phyloP scores from a whole-genome alignment of 371 early-diverging fungal species.

The Saksenaea vasiformis region DNA sequence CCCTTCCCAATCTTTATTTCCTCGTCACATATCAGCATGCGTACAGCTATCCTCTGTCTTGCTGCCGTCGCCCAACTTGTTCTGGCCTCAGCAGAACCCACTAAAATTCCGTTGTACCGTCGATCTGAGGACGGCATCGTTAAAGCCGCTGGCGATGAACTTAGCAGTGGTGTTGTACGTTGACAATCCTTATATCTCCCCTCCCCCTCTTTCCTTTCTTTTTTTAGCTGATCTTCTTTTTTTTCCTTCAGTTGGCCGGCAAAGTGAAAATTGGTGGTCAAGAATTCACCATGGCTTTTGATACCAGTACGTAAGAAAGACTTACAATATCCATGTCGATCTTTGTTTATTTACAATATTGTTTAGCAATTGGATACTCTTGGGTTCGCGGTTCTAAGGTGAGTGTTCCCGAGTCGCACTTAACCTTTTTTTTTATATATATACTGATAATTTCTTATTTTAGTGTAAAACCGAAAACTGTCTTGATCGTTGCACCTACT shows the following conservation, averaged over 20 bases:
- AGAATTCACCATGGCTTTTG: constrained; percentile 51
- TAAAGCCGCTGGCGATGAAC: constrained; percentile 45
- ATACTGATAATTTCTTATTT: constrained; percentile 10
- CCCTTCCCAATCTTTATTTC: constrained; percentile 22
- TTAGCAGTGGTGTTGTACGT: constrained; percentile 48
- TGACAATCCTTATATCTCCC: not conserved
- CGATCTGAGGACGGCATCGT: constrained; percentile 35
- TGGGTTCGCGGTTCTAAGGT: constrained; percentile 55
- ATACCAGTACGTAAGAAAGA: constrained; percentile 37
- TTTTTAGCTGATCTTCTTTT: not conserved
- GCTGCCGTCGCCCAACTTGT: constrained; percentile 47
- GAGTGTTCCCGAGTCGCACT: constrained; percentile 8
- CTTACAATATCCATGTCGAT: constrained; percentile 16
- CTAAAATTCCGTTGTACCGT: constrained; percentile 44
- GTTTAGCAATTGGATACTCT: constrained; percentile 48
- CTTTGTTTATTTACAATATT: constrained; percentile 24
- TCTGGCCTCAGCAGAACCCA: constrained; percentile 39
- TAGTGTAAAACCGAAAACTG: constrained; percentile 52
- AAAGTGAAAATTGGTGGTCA: constrained; percentile 47
- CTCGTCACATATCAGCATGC: constrained; percentile 26
- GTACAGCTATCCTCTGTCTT: constrained; percentile 41
- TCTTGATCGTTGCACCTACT: constrained; percentile 39
- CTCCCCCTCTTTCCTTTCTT: constrained; percentile 1
- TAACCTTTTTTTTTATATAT: no score
- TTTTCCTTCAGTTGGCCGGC: constrained; percentile 41